Base-by-base conservation (phyloP, 768 basidiomycete species). In the Mycena kentingensis region DNA sequence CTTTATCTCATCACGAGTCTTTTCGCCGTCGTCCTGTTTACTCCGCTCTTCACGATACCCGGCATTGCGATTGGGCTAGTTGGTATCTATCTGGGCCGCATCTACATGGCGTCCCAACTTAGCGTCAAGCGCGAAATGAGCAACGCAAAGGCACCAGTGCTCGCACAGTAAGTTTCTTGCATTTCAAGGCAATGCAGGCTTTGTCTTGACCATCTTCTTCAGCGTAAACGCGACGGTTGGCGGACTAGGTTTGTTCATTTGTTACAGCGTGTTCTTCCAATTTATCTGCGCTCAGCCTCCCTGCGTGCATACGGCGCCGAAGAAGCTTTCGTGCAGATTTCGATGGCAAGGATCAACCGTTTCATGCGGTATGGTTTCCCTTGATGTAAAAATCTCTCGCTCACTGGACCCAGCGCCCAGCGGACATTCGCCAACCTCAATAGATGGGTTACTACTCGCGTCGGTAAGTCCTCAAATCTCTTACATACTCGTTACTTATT, bases 251-350 rank as follows among this genome's bases (percentile, higher is more conserved):
- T 69, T 49, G 73, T 57, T 22, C 29, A 26, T 42, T 29, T 27
- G 35, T 18, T 46, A 24, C 22, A 29, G 15, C 24, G 8, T 48
- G 11, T 25, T 16, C 15, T 43, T 22, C 4, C 41, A 58, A 24
- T 37, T 35, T 1, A 38, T 7, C n/a, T 11, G 13, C 22, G 18
- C 19, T 18, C 46, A 79, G 79, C 68, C n/a, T 78, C 84, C 4
- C 82, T 90, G 45, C 75, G 87, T 16, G 87, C 87, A 1, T 90
- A 84, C 61, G 80, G 80, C 4, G 80, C 79, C 5, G 74, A 87
- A 65, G 63, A 69, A 22, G 46, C 65, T 2, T 85, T 77, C 70
- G 75, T 64, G 57, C 50, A 49, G 36, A 74, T 81, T 56, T 74
- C 77, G 11, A 64, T 78, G 28, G 66, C 71, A 36, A 74, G 81